phyloP scores from a whole-genome alignment of 2,329 filamentous ascomycete genomes.

The Nigrograna mackinnonii region DNA sequence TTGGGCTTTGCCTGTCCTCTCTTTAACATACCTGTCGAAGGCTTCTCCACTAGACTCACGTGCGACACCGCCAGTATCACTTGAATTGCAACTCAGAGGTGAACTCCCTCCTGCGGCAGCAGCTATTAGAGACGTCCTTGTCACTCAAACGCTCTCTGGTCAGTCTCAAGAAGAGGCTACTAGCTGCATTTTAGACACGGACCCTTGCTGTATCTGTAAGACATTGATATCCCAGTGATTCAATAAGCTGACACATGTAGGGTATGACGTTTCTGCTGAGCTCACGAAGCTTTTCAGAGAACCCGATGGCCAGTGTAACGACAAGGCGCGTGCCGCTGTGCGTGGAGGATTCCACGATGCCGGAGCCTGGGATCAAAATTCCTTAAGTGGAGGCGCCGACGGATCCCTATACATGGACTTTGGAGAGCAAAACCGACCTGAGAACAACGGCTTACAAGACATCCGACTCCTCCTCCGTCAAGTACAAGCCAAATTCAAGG shows the following conservation, averaged over 20 bases:
- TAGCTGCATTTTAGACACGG: too few relatives aligned
- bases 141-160: too few relatives aligned
- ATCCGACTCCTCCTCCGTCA: slow-evolving; percentile 43
- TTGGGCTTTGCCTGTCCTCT: too few relatives aligned
- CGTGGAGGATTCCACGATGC: slow-evolving; percentile 41
- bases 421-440: slow-evolving; percentile 37
- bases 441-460: slow-evolving; percentile 51
- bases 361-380: slow-evolving; percentile 38
- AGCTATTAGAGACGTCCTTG: too few relatives aligned
- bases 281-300: slow-evolving; percentile 28
- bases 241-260: slow-evolving; percentile 13
- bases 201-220: slow-evolving; percentile 35
- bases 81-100: too few relatives aligned
- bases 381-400: slow-evolving; percentile 43
- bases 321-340: slow-evolving; percentile 37
- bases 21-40: too few relatives aligned
- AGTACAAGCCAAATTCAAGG: slow-evolving; percentile 46
- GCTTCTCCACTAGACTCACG: too few relatives aligned
- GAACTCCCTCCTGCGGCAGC: too few relatives aligned
- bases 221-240: slow-evolving; percentile 2
- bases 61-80: too few relatives aligned
- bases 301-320: slow-evolving; percentile 31
- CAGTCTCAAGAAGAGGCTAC: too few relatives aligned
- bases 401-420: slow-evolving; percentile 45
- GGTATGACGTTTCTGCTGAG: slow-evolving; percentile 35